Conservation (phyloP, 495 filamentous ascomycete species). For the Neurospora sp. region DNA sequence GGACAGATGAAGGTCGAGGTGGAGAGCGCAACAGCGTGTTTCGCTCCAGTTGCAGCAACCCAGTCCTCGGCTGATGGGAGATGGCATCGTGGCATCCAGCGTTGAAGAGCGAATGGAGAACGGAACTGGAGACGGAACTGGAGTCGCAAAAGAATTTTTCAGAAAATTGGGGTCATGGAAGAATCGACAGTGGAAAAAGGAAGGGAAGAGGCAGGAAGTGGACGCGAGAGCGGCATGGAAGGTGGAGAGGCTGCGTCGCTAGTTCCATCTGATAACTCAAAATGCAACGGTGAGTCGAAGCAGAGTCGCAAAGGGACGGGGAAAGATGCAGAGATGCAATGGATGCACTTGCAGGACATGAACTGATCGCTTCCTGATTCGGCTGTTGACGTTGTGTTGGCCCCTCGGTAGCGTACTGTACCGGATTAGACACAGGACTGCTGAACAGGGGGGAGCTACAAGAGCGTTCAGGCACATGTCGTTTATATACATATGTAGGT, state of each 20-base stretch:
- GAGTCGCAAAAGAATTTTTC: neutral
- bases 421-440: neutral
- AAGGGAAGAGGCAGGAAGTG: neutral
- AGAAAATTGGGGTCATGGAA: neutral
- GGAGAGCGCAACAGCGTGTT: neutral
- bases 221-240: neutral
- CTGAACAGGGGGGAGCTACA: neutral
- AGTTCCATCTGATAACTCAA: conserved; percentile 29
- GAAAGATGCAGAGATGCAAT: neutral
- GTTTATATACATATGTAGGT: neutral
- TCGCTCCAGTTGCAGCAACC: neutral
- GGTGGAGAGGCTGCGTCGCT: neutral
- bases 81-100: neutral
- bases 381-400: neutral
- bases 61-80: conserved; percentile 1
- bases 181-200: neutral
- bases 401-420: neutral
- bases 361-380: neutral
- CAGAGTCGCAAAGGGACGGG: neutral
- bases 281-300: neutral
- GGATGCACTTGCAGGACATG: neutral
- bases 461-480: neutral
- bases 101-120: neutral
- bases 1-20: neutral
- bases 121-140: neutral